These are phyloP conservation scores for Paulinella micropora DNA, from an alignment of 78 protist species.

Conservation along the genomic window DNA sequence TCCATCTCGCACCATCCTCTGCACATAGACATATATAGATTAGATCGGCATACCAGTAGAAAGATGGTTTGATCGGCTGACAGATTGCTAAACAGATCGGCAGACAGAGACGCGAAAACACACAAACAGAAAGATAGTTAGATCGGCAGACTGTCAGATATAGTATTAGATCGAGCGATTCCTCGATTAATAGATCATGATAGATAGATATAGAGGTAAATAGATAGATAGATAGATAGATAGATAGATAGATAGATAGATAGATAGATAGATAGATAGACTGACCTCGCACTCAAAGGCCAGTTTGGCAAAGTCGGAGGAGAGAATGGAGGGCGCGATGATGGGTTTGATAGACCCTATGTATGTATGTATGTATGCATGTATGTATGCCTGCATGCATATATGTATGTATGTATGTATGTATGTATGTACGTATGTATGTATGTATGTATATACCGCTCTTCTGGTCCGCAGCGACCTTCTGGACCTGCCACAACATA, in stretches of 20 bases:
- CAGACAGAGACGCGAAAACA: no score
- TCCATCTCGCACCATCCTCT: background rate
- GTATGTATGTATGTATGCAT: no score
- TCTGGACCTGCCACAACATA: no score
- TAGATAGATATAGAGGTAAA: no score
- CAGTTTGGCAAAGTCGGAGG: constrained; percentile 28
- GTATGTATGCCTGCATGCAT: no score
- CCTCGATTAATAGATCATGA: no score
- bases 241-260: background rate
- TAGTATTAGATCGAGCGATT: background rate
- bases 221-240: background rate
- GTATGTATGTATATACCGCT: no score
- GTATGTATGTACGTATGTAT: no score
- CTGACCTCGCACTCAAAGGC: no score
- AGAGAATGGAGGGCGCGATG: constrained; percentile 42
- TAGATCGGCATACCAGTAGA: background rate
- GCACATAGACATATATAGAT: background rate
- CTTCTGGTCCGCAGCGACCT: no score
- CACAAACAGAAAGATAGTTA: background rate
- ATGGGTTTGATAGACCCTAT: no score
- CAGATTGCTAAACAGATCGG: background rate
- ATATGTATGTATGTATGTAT: no score
- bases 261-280: background rate
- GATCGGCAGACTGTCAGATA: background rate
- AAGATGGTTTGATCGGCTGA: background rate